phyloP scores from a whole-genome alignment of 371 early-diverging fungal species.

The Rhizopus sp. region DNA sequence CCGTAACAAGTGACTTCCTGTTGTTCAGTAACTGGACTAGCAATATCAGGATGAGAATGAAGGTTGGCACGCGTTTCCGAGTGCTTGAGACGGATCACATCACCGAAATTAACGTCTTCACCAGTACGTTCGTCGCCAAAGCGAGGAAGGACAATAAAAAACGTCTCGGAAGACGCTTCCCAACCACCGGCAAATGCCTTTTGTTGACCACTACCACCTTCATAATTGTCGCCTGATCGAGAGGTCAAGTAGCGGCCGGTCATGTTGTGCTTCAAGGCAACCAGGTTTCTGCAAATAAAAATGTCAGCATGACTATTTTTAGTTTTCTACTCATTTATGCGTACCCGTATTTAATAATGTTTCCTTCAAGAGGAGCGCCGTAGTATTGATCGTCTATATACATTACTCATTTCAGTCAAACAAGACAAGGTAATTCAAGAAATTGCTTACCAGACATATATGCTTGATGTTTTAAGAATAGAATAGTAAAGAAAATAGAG shows the following conservation, averaged over 20 bases:
- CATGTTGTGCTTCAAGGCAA: slow-evolving; percentile 54
- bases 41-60: slow-evolving; percentile 58
- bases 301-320: no score
- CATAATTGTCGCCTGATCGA: slow-evolving; percentile 27
- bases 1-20: slow-evolving; percentile 67
- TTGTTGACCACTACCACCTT: slow-evolving; percentile 58
- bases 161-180: slow-evolving; percentile 37
- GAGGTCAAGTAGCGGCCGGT: slow-evolving; percentile 59
- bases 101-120: slow-evolving; percentile 52
- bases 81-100: slow-evolving; percentile 58
- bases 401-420: background rate
- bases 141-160: slow-evolving; percentile 59
- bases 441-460: slow-evolving; percentile 1
- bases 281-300: slow-evolving; percentile 1
- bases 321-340: background rate
- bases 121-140: slow-evolving; percentile 34
- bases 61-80: slow-evolving; percentile 49
- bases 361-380: slow-evolving; percentile 1
- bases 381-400: background rate
- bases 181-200: slow-evolving; percentile 48
- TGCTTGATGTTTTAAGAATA: no score
- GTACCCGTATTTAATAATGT: background rate
- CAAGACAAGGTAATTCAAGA: background rate
- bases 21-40: slow-evolving; percentile 54
- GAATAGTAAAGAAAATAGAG: no score